Conservation (phyloP, 2,329 filamentous ascomycete species). For the Harringtonia lauricola region DNA sequence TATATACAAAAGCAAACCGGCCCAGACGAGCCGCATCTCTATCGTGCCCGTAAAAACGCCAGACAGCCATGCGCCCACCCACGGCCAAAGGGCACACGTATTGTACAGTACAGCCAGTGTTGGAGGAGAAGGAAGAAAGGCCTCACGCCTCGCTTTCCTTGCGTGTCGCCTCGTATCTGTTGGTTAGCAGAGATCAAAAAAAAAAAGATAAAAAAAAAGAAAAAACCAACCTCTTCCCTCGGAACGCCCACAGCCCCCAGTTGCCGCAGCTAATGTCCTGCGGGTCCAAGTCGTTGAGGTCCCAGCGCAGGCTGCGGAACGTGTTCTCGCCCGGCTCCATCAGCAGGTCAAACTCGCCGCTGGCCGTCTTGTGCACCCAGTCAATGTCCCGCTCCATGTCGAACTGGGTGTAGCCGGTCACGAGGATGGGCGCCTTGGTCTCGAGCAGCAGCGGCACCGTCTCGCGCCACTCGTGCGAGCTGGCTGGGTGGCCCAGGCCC, state of each 20-base stretch:
- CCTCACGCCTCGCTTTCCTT: background rate
- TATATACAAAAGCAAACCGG: conserved; percentile 2
- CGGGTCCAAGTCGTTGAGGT: conserved; percentile 89
- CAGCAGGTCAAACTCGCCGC: conserved; percentile 84
- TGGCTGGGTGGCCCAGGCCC: conserved; percentile 86
- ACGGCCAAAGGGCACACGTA: background rate
- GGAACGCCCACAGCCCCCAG: conserved; percentile 94
- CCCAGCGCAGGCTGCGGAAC: conserved; percentile 92
- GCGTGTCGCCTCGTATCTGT: conserved; percentile 13
- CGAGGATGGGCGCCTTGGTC: conserved; percentile 90
- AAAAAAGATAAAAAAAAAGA: conserved; percentile 1
- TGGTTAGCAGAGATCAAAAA: background rate
- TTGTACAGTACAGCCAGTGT: no score
- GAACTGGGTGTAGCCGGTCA: conserved; percentile 89
- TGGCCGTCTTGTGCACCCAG: conserved; percentile 77
- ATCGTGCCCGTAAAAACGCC: background rate
- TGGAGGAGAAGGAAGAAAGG: no score
- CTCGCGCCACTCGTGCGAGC: conserved; percentile 85
- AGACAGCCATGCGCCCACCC: background rate
- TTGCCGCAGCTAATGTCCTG: conserved; percentile 93
- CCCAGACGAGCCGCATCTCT: background rate
- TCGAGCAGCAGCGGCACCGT: conserved; percentile 83
- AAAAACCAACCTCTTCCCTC: conserved; percentile 74
- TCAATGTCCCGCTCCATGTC: conserved; percentile 90
- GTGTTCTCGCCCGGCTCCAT: conserved; percentile 87